A percentile compares a stretch with the other conserved stretches of the same genome.
Evolutionary conservation across 768 basidiomycete genomes (phyloP).

Genomic region (Amanita pseudoporphyria): DNA sequence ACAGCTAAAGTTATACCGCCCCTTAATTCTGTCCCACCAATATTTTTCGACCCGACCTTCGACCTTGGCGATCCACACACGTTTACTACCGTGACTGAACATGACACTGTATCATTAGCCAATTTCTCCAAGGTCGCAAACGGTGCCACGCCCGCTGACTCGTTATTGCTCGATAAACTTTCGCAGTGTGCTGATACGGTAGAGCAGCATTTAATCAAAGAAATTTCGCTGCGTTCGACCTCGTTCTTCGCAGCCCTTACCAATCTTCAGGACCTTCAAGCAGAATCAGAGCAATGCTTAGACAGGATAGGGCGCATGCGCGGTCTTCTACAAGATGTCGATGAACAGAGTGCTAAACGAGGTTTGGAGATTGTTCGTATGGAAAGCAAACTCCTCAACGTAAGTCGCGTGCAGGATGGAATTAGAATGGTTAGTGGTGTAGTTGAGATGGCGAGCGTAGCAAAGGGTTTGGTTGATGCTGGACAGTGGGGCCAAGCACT

Average conservation of each 20-base stretch:
- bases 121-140: slow-evolving; percentile 18
- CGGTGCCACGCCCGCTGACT: background rate
- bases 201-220: slow-evolving; percentile 89
- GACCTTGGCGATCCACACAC: slow-evolving; percentile 73
- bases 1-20: slow-evolving; percentile 45
- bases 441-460: slow-evolving; percentile 68
- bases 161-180: slow-evolving; percentile 75
- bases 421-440: slow-evolving; percentile 59
- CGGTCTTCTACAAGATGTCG: slow-evolving; percentile 61
- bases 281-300: slow-evolving; percentile 80
- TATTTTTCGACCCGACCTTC: slow-evolving; percentile 77
- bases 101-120: slow-evolving; percentile 56
- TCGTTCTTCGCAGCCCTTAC: slow-evolving; percentile 96
- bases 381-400: slow-evolving; percentile 49
- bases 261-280: slow-evolving; percentile 87
- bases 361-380: slow-evolving; percentile 68
- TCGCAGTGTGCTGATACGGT: slow-evolving; percentile 90
- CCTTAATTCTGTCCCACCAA: slow-evolving; percentile 63
- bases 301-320: slow-evolving; percentile 67
- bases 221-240: slow-evolving; percentile 82
- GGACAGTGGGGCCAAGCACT: slow-evolving; percentile 88
- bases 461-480: slow-evolving; percentile 63
- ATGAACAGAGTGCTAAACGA: slow-evolving; percentile 65
- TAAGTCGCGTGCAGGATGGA: slow-evolving; percentile 52
- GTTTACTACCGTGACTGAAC: slow-evolving; percentile 69